Percentiles rank a stretch among this genome's conserved stretches.
Evolutionary conservation across 1,284 basidiomycete species (phyloP).

Genomic region (Ceratobasidium sp.): DNA sequence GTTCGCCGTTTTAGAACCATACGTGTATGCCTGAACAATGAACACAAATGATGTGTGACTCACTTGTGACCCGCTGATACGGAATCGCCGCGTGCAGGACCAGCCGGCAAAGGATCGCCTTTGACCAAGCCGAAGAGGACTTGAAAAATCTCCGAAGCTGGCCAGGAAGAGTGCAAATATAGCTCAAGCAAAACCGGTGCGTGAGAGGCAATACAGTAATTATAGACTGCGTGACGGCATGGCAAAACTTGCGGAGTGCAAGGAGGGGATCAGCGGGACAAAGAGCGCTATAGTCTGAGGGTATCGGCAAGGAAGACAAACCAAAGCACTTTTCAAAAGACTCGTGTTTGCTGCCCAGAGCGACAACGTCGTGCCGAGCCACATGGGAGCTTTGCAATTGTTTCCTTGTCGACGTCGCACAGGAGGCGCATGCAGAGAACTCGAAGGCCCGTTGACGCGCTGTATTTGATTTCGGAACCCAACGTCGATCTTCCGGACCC

Average conservation of each 20-base stretch:
- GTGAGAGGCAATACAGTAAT: background rate
- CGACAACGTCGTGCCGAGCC: constrained; percentile 14
- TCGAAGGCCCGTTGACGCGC: background rate
- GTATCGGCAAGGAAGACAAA: background rate
- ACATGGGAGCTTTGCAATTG: constrained; percentile 4
- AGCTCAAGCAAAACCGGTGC: background rate
- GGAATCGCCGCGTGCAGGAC: constrained; percentile 1
- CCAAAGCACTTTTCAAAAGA: background rate
- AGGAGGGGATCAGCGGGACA: background rate
- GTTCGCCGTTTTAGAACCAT: constrained; percentile 25
- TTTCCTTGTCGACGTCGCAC: constrained; percentile 34
- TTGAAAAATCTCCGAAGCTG: constrained; percentile 1
- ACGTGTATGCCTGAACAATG: constrained; percentile 1
- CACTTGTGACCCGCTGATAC: constrained; percentile 14
- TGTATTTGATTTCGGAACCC: constrained; percentile 11
- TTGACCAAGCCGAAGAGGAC: background rate
- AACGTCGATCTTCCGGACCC: constrained; percentile 28
- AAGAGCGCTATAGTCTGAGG: background rate
- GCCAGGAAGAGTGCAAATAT: constrained; percentile 7
- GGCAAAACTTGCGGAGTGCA: background rate
- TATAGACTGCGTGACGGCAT: background rate
- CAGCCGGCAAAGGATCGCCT: no score
- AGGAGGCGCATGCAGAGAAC: background rate
- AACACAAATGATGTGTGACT: background rate
- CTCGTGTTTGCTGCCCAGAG: background rate